These are phyloP conservation scores for Myriosclerotinia curreyana DNA, from an alignment of 2,329 filamentous ascomycete species.

Conservation along the genomic window DNA sequence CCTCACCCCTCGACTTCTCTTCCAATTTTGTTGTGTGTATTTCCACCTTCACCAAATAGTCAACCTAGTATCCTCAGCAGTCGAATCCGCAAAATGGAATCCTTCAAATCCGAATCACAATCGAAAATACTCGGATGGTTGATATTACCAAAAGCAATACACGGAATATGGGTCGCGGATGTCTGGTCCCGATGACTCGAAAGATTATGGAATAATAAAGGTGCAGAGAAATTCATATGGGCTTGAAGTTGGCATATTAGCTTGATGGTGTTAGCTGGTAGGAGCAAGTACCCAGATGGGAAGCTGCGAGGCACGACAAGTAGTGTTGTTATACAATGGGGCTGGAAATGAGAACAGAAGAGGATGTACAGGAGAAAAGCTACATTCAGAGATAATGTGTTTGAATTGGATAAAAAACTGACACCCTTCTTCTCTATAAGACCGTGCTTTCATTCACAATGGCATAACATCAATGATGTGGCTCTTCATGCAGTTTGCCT, in stretches of 20 bases:
- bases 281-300: neutral
- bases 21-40: neutral
- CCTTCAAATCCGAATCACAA: neutral
- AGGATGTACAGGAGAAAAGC: neutral
- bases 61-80: fast-evolving
- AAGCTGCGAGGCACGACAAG: neutral
- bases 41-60: no score
- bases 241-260: no score
- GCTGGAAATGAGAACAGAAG: fast-evolving
- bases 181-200: neutral
- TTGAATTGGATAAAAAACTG: neutral
- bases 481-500: neutral
- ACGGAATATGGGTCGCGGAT: neutral
- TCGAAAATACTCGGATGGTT: neutral
- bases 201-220: neutral
- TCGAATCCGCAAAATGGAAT: neutral
- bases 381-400: neutral
- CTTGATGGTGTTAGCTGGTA: no score
- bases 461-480: neutral
- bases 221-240: neutral
- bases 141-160: neutral
- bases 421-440: neutral
- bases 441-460: neutral
- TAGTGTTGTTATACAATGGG: no score
- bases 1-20: neutral